Base-by-base conservation (phyloP, 179 eudicot species). In the Camellia oleifera region DNA sequence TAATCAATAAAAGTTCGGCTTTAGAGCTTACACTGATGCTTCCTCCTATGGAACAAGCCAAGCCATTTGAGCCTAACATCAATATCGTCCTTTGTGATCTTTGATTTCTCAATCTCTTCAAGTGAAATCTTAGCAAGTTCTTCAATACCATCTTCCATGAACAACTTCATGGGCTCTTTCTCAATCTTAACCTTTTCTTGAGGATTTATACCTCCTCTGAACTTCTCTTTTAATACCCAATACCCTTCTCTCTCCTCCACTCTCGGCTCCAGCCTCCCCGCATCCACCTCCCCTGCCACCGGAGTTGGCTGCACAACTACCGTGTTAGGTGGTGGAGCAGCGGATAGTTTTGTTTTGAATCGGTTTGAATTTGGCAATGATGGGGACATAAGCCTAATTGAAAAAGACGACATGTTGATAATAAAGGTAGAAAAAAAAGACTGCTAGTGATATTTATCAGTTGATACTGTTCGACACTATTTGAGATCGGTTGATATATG, bases 51-150 rank as follows among this genome's bases (percentile, higher is more conserved):
- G 78, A 96, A 96, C 72, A 96, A 89, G 10, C 99, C 98, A 77
- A 96, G 93, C 99, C 98, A 96, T 77, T 96, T 96, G 75, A 96
- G 94, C 60, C 99, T 83, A 56, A 91, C 92, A 89, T 96, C 98
- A 80, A 94, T 73, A 82, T 96, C 99, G 80, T 96, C 98, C 79
- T 92, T 96, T 8, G 87, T 77, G 73, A 78, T 84, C 86, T 96
- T 96, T 9, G 81, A 79, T 44, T 88, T 80, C 17, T 96, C 99
- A 74, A 96, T 83, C 74, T 96, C 94, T 75, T 96, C 97, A 82
- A 96, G 67, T 0, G 94, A 76, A 44, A 90, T 73, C 75, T 83
- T 52, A 42, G 94, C 89, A 69, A 94, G 90, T 50, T 94, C 91
- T 76, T 80, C 84, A 80, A 96, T 89, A 0, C 94, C 97, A 69